phyloP scores from a whole-genome alignment of 129 eudicot species.

The Arctium minus region DNA sequence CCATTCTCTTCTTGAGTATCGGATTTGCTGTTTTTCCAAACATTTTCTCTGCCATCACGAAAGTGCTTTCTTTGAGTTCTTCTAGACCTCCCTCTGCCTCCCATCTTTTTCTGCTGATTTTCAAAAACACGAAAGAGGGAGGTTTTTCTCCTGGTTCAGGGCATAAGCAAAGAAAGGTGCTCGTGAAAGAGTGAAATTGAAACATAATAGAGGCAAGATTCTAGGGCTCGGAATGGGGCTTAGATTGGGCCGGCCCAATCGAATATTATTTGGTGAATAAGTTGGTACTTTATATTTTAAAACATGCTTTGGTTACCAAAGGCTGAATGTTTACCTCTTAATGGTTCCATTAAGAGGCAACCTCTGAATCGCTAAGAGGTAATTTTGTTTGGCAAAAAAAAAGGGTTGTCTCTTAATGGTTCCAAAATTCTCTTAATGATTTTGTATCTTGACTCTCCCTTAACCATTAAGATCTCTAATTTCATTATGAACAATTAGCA shows the following conservation, averaged over 20 bases:
- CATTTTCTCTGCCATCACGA: constrained; percentile 73
- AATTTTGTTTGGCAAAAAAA: too few species aligned
- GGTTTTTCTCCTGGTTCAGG: neutral
- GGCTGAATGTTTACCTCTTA: too few species aligned
- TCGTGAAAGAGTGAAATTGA: neutral
- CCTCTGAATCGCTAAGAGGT: too few species aligned
- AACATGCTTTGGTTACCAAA: too few species aligned
- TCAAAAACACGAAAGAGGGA: neutral
- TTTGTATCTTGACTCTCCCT: too few species aligned
- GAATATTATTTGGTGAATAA: neutral
- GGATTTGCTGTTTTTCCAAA: constrained; percentile 69
- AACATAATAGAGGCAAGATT: neutral
- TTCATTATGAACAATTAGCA: too few species aligned
- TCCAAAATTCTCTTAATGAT: too few species aligned
- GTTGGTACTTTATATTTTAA: too few species aligned
- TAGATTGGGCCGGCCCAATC: neutral
- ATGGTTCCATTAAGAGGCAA: too few species aligned
- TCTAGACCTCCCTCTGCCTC: constrained; percentile 89
- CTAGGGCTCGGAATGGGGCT: neutral
- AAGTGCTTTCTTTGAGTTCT: constrained; percentile 96
- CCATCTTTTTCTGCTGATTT: constrained; percentile 34
- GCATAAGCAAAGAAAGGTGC: neutral
- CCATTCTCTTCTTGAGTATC: constrained; percentile 33
- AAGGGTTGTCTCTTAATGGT: too few species aligned
- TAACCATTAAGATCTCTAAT: too few species aligned